These are phyloP conservation scores for Pleurotus citrinopileatus DNA, from an alignment of 768 basidiomycete species.

Conservation along the genomic window DNA sequence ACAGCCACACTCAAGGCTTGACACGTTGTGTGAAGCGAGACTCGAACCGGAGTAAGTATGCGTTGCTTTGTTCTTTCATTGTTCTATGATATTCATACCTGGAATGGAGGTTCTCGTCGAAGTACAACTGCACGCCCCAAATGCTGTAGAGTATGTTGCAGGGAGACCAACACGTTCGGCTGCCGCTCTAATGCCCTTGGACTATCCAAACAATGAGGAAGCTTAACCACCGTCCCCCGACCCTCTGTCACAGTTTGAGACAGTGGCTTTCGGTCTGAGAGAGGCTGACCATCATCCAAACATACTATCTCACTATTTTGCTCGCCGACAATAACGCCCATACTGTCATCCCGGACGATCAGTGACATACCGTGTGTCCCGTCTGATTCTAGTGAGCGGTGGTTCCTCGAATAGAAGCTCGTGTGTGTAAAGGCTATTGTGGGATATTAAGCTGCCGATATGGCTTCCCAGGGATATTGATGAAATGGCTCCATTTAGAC, in stretches of 20 bases:
- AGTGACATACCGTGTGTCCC: neutral
- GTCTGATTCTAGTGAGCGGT: neutral
- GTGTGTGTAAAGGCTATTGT: slow-evolving; percentile 5
- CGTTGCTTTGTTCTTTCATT: neutral
- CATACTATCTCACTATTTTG: neutral
- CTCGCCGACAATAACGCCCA: neutral
- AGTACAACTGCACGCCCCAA: no score
- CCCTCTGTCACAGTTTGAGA: no score
- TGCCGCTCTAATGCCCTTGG: no score
- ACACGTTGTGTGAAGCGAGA: no score
- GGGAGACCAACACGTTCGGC: no score
- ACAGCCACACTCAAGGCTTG: no score
- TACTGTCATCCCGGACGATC: neutral
- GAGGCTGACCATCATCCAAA: no score
- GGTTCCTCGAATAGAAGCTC: neutral
- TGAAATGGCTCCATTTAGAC: neutral
- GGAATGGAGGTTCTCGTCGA: no score
- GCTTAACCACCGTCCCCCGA: no score
- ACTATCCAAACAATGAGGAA: no score
- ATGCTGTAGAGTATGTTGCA: no score
- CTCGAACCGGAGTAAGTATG: neutral
- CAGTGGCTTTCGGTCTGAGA: no score
- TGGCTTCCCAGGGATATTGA: neutral
- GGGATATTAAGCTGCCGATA: neutral
- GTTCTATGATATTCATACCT: slow-evolving; percentile 2